Evolutionary conservation across 148 eudicot species (phyloP), one percentile per base, ranked within the genome.

Genomic region (Vaccinium macrocarpon): DNA sequence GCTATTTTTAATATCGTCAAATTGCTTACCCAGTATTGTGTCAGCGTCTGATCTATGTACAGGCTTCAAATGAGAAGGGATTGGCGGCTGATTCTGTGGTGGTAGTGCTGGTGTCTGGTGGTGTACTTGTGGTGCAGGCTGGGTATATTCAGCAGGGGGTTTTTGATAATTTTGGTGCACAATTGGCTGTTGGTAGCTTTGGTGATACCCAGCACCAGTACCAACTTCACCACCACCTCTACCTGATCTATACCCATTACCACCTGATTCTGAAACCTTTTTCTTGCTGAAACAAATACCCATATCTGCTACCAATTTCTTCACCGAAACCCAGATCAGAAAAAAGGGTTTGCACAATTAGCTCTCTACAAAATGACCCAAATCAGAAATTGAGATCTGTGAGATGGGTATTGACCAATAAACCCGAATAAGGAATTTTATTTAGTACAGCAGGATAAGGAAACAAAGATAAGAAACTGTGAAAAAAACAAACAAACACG

Each of bases 11-110:
- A 95, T 86, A 78, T 95, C 94, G 68, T 93, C 94, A 87, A 83
- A 90, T 78, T 91, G 89, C 85, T 93, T 94, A 3, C 95, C 98
- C 78, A 94, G 72, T 18, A 94, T 93, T 15, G 92, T 86, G 16
- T 86, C 82, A 3, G 81, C 72, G 29, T 88, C 84, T 52, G 72
- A 16, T 32, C 82, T 89, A 8, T 35, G 82, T 38, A 52, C 23
- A 59, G 83, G 76, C 80, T 86, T 87, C 19, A 70, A 16, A 11
- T 84, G 86, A 23, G 87, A 51, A 27, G 79, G 70, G 29, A 16
- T 77, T 80, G 72, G 79, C 38, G 78, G 86, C n/a, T 57, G 88
- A 55, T 59, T 79, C 50, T 81, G 82, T 81, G 84, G 86, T 48
- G 70, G 82, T 32, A 1, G 35, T 32, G 83, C 88, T 4, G 12